Evolutionary conservation across 352 stramenopile species (phyloP).

Genomic region (Discostella stelligera): DNA sequence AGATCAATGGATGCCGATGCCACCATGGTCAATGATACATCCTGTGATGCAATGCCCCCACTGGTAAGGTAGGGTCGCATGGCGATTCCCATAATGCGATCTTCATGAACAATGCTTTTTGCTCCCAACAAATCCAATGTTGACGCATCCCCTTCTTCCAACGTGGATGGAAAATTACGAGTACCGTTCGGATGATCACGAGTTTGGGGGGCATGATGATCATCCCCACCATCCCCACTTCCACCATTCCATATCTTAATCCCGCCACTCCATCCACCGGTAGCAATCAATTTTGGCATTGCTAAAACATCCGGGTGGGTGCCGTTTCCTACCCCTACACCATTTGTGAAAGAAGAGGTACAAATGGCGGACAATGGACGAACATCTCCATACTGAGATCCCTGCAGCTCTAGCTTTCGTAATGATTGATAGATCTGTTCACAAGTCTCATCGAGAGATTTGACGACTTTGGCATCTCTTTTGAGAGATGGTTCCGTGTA

Average conservation of each 20-base stretch:
- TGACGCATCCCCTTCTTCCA: conserved; percentile 36
- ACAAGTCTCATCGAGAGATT: conserved; percentile 79
- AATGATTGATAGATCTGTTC: conserved; percentile 83
- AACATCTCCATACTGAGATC: conserved; percentile 93
- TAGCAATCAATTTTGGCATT: conserved; percentile 74
- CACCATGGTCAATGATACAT: conserved; percentile 52
- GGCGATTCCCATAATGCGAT: conserved; percentile 76
- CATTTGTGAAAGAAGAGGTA: conserved; percentile 46
- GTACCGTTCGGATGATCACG: too few relatives aligned
- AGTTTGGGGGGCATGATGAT: conserved; percentile 13
- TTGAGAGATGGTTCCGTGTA: conserved; percentile 28
- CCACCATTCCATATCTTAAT: conserved; percentile 92
- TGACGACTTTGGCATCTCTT: conserved; percentile 56
- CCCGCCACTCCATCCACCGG: conserved; percentile 90
- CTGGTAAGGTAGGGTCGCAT: conserved; percentile 47
- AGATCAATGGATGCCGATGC: conserved; percentile 83
- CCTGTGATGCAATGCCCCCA: conserved; percentile 10
- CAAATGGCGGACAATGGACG: conserved; percentile 86
- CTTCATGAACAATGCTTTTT: conserved; percentile 69
- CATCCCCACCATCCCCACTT: conserved; percentile 40
- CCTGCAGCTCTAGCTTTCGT: conserved; percentile 85
- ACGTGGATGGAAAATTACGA: too few relatives aligned
- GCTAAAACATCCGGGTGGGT: conserved; percentile 3
- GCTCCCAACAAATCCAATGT: conserved; percentile 61
- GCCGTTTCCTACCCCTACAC: conserved; percentile 10